Evolutionary conservation across 768 basidiomycete genomes (phyloP).

Genomic region (Suillus weaverae): DNA sequence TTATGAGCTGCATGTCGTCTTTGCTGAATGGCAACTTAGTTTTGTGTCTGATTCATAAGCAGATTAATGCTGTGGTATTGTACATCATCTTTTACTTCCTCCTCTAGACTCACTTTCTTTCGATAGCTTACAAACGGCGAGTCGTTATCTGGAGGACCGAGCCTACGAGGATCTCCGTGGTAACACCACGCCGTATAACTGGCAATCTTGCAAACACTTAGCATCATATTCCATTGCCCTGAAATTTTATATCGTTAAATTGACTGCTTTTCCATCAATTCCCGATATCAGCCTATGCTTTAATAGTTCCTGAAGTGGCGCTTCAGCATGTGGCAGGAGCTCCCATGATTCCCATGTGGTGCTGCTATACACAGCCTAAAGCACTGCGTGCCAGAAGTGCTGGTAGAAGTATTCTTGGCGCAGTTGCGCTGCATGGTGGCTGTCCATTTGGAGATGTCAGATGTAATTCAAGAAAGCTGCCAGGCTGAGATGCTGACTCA

Average conservation of each 20-base stretch:
- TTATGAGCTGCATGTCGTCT: background rate
- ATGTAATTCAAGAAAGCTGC: background rate
- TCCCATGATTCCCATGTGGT: background rate
- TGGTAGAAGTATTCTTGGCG: background rate
- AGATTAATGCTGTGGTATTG: slow-evolving; percentile 30
- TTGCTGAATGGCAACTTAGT: slow-evolving; percentile 16
- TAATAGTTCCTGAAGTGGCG: background rate
- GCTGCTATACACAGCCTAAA: background rate
- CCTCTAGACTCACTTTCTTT: slow-evolving; percentile 6
- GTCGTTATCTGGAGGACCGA: slow-evolving; percentile 22
- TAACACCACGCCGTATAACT: slow-evolving; percentile 12
- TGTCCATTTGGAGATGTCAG: background rate
- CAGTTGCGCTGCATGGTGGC: background rate
- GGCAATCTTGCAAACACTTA: background rate
- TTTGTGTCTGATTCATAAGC: slow-evolving; percentile 36
- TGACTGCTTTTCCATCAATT: background rate
- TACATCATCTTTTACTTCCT: background rate
- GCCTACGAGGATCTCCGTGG: slow-evolving; percentile 36
- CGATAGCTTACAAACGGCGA: slow-evolving; percentile 33
- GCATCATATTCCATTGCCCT: background rate
- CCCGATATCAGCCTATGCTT: background rate
- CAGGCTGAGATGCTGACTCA: background rate
- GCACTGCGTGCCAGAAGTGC: background rate
- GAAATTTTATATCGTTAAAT: background rate
- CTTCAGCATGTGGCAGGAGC: too few species aligned